phyloP scores from a whole-genome alignment of 331 rosid genomes.

The Malus hybrid region DNA sequence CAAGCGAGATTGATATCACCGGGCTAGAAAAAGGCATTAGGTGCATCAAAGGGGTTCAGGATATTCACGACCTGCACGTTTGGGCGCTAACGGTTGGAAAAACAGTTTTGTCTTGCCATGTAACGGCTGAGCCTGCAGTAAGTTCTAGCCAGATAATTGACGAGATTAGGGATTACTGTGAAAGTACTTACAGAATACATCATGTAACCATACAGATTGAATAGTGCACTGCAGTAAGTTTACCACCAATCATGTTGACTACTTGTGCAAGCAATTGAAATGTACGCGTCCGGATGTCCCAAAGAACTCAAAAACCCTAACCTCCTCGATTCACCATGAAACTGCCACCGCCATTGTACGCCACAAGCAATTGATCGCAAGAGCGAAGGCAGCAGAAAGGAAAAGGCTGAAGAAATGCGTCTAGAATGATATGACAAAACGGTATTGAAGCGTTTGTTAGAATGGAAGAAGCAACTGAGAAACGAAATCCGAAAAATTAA shows the following conservation, averaged over 20 bases:
- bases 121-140: slow-evolving; percentile 45
- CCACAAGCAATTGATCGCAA: not conserved
- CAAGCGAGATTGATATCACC: slow-evolving; percentile 44
- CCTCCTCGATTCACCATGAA: not conserved
- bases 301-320: not conserved
- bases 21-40: slow-evolving; percentile 49
- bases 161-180: slow-evolving; percentile 53
- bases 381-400: not conserved
- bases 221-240: slow-evolving; percentile 10
- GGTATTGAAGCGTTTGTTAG: not conserved
- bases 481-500: not conserved
- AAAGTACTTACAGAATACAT: slow-evolving; percentile 38
- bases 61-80: slow-evolving; percentile 66
- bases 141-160: slow-evolving; percentile 34
- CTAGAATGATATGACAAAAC: not conserved
- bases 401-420: not conserved
- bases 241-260: not conserved
- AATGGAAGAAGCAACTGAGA: not conserved
- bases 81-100: slow-evolving; percentile 85
- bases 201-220: slow-evolving; percentile 83
- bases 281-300: not conserved
- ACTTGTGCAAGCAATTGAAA: not conserved
- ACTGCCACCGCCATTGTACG: not conserved
- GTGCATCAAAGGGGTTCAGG: slow-evolving; percentile 62
- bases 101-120: slow-evolving; percentile 67